phyloP scores from a whole-genome alignment of 352 stramenopile genomes.

The Pythium chondricola region DNA sequence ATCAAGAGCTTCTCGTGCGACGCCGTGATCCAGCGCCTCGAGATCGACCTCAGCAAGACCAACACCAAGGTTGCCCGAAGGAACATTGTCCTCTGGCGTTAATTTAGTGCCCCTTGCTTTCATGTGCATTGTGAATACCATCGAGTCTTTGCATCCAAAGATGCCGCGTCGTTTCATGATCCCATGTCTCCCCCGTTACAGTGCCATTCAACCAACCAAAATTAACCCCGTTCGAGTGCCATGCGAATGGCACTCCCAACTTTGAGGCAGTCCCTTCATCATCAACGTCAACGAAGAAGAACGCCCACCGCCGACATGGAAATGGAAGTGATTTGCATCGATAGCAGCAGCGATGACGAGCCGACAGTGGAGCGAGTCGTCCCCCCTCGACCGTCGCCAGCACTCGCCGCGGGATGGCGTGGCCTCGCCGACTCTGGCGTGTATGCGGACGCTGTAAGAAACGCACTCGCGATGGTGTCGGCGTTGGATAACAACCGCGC shows the following conservation, averaged over 20 bases:
- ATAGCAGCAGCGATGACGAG: not conserved
- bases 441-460: conserved; percentile 1
- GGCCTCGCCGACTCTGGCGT: not conserved
- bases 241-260: too few relatives aligned
- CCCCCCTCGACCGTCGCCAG: not conserved
- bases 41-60: conserved; percentile 20
- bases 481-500: not conserved
- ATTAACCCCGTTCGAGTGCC: too few relatives aligned
- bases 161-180: too few relatives aligned
- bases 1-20: conserved; percentile 13
- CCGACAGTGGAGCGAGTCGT: too few relatives aligned
- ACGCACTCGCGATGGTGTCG: conserved; percentile 9
- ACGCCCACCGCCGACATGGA: not conserved
- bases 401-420: not conserved
- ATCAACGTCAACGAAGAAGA: too few relatives aligned
- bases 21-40: conserved; percentile 14
- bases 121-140: too few relatives aligned
- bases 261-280: too few relatives aligned
- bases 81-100: conserved; percentile 10
- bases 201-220: too few relatives aligned
- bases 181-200: too few relatives aligned
- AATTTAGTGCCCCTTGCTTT: too few relatives aligned
- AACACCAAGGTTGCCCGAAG: conserved; percentile 19
- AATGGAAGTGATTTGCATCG: not conserved
- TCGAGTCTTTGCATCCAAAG: too few relatives aligned